Evolutionary conservation across 116 monocot genomes (phyloP).

Genomic region (Zostera marina): DNA sequence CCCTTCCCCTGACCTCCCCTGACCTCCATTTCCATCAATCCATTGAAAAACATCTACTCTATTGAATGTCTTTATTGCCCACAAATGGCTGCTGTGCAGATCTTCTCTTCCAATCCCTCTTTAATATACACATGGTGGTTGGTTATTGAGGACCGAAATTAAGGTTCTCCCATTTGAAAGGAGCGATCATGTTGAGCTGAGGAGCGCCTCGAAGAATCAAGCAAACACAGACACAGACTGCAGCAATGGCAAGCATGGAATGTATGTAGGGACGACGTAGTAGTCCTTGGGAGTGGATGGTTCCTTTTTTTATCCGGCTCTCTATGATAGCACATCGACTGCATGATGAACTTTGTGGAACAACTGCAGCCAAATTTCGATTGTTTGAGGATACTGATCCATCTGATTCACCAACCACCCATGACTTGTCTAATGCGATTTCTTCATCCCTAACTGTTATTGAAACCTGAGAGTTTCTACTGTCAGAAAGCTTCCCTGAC

Average conservation of each 20-base stretch:
- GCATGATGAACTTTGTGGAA: conserved; percentile 16
- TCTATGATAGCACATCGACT: conserved; percentile 30
- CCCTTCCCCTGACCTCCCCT: too few species aligned
- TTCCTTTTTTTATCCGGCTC: conserved; percentile 1
- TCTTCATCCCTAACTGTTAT: conserved; percentile 29
- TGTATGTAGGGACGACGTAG: conserved; percentile 49
- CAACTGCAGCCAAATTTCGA: background rate
- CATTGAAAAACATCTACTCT: too few species aligned
- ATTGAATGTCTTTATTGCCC: too few species aligned
- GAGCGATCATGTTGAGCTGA: conserved; percentile 29
- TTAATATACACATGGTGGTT: background rate
- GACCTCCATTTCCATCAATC: too few species aligned
- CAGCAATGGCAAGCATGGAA: conserved; percentile 86
- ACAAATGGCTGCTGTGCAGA: too few species aligned
- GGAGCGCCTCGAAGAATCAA: conserved; percentile 59
- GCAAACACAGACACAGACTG: conserved; percentile 95
- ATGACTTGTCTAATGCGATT: conserved; percentile 16
- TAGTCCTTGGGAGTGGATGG: conserved; percentile 22
- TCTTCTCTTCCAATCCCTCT: too few species aligned
- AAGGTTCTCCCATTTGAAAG: conserved; percentile 85
- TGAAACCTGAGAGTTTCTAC: conserved; percentile 42
- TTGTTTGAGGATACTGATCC: background rate
- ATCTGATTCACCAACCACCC: conserved; percentile 7
- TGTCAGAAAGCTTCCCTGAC: conserved; percentile 41
- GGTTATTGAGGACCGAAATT: conserved; percentile 36